Conservation (phyloP, 768 basidiomycete genomes). For the Psilocybe azurescens region DNA sequence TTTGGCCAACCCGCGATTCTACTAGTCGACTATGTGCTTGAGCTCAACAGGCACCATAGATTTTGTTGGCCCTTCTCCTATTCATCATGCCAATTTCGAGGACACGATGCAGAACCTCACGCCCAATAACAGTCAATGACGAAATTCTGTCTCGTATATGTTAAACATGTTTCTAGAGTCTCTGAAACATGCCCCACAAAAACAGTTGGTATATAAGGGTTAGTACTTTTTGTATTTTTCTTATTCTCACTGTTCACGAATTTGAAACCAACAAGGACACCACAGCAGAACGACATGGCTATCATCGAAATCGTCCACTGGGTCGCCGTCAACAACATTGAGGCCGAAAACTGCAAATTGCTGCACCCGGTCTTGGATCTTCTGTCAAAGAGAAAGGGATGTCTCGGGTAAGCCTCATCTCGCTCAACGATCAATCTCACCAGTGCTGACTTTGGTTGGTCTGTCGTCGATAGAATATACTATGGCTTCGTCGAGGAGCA, state of each 20-base stretch:
- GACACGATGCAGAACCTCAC: no score
- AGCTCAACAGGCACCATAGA: no score
- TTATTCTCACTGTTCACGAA: no score
- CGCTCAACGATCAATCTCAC: not conserved
- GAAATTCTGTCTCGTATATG: no score
- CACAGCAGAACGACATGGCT: slow-evolving; percentile 1
- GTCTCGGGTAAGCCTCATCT: slow-evolving; percentile 3
- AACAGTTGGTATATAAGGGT: no score
- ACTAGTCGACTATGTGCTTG: no score
- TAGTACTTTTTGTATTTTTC: not conserved
- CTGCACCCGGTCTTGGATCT: slow-evolving; percentile 9
- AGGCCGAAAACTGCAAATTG: not conserved
- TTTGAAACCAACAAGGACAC: no score
- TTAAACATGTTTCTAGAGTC: not conserved
- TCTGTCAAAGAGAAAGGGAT: slow-evolving; percentile 10
- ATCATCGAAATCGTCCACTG: slow-evolving; percentile 11
- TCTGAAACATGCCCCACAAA: not conserved
- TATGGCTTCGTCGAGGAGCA: slow-evolving; percentile 19
- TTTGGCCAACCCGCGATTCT: no score
- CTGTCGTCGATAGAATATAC: slow-evolving; percentile 11
- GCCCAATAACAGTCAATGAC: no score
- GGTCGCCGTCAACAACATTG: not conserved
- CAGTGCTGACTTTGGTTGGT: not conserved
- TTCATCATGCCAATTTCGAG: no score
- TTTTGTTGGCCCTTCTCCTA: no score